These are phyloP conservation scores for Ramaria rubella DNA, from an alignment of 768 basidiomycete genomes.

Conservation along the genomic window DNA sequence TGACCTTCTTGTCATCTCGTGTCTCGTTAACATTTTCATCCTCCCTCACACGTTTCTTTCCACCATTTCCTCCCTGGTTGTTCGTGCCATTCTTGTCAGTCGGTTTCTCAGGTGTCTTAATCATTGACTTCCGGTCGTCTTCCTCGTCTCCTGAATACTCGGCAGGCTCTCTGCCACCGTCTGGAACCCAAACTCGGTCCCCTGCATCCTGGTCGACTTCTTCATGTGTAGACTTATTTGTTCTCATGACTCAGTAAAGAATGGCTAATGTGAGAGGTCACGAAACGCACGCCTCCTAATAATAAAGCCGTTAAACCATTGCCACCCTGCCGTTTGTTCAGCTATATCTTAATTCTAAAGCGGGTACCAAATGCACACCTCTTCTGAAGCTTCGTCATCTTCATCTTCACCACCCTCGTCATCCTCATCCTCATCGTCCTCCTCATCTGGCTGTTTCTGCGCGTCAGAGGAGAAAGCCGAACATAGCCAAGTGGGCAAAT, in stretches of 20 bases:
- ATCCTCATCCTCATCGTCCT: not conserved
- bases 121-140: not conserved
- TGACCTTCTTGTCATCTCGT: not conserved
- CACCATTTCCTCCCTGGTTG: not conserved
- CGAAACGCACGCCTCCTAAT: not conserved
- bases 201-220: not conserved
- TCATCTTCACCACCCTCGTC: not conserved
- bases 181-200: conserved; percentile 1
- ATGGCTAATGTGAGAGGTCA: not conserved
- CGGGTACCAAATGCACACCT: too few relatives aligned
- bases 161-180: conserved; percentile 1
- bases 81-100: not conserved
- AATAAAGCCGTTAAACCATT: not conserved
- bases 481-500: not conserved
- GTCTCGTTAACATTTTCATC: not conserved
- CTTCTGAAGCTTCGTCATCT: not conserved
- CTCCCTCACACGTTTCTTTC: conserved; percentile 1
- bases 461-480: not conserved
- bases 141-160: conserved; percentile 2
- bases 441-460: not conserved
- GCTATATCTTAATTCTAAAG: not conserved
- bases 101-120: not conserved
- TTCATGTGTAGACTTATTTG: not conserved
- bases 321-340: not conserved
- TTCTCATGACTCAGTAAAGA: not conserved